These are phyloP conservation scores for Bonnemaisonia californica DNA, from an alignment of 31 red algal species.

Conservation along the genomic window DNA sequence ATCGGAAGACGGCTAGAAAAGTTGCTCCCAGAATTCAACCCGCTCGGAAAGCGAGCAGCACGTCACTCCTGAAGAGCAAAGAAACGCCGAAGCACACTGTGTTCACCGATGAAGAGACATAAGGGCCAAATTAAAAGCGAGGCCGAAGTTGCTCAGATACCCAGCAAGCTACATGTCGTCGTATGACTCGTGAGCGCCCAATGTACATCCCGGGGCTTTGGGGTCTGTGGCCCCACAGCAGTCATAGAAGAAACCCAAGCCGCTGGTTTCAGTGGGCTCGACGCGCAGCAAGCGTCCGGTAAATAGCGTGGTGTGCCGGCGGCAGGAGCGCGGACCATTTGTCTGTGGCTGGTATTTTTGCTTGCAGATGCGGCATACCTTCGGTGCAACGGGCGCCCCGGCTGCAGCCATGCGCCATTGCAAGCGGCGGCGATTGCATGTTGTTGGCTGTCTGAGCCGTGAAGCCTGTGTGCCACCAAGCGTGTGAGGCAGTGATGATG, in stretches of 20 bases:
- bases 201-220: constrained; percentile 64
- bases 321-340: constrained; percentile 51
- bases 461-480: not conserved
- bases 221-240: constrained; percentile 73
- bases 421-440: not conserved
- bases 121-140: no score
- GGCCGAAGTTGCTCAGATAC: no score
- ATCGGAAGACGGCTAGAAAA: not conserved
- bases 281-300: constrained; percentile 72
- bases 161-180: constrained; percentile 29
- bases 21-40: not conserved
- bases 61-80: no score
- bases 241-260: constrained; percentile 78
- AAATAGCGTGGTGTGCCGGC: constrained; percentile 41
- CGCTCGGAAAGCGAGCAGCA: not conserved
- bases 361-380: constrained; percentile 75
- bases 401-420: not conserved
- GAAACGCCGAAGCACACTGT: no score
- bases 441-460: not conserved
- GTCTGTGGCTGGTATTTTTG: constrained; percentile 40
- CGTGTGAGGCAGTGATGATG: not conserved
- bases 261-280: constrained; percentile 82
- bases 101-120: no score
- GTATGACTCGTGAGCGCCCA: constrained; percentile 55
- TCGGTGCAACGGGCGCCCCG: not conserved